phyloP scores from a whole-genome alignment of 352 stramenopile species.

The Pythium phragmitis region DNA sequence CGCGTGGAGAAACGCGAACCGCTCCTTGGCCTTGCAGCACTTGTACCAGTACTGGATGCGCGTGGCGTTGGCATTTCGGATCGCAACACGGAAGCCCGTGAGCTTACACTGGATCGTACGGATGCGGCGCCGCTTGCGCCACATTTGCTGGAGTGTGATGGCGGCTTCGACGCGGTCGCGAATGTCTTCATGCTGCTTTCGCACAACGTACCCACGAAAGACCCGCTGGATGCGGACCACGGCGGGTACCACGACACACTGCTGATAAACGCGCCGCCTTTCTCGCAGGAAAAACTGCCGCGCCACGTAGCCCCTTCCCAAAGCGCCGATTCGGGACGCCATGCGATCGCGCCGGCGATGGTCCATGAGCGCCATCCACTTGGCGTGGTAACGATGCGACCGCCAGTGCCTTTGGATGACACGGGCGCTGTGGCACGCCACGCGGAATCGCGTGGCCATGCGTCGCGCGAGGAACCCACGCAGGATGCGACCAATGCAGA shows the following conservation, averaged over 20 bases:
- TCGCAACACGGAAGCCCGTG: constrained; percentile 36
- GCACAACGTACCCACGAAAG: constrained; percentile 63
- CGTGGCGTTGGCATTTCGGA: constrained; percentile 38
- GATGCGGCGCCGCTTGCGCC: constrained; percentile 35
- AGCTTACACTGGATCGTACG: constrained; percentile 41
- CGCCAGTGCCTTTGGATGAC: constrained; percentile 60
- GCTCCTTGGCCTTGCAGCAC: constrained; percentile 51
- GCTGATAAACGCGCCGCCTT: constrained; percentile 39
- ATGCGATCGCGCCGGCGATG: constrained; percentile 47
- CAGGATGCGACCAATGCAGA: constrained; percentile 49
- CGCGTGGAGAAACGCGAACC: constrained; percentile 41
- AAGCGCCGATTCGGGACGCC: constrained; percentile 59
- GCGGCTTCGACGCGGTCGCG: constrained; percentile 63
- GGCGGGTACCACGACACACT: constrained; percentile 45
- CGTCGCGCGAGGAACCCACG: constrained; percentile 58
- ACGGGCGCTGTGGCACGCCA: constrained; percentile 30
- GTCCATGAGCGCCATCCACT: constrained; percentile 54
- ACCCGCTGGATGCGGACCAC: constrained; percentile 60
- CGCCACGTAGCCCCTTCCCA: constrained; percentile 58
- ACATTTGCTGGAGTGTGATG: constrained; percentile 78
- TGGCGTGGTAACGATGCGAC: constrained; percentile 38
- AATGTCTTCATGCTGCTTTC: constrained; percentile 49
- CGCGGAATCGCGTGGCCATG: constrained; percentile 32
- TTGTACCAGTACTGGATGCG: constrained; percentile 61
- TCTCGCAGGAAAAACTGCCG: constrained; percentile 58